phyloP scores from a whole-genome alignment of 208 protist genomes.

The Wallacemonas collosoma region DNA sequence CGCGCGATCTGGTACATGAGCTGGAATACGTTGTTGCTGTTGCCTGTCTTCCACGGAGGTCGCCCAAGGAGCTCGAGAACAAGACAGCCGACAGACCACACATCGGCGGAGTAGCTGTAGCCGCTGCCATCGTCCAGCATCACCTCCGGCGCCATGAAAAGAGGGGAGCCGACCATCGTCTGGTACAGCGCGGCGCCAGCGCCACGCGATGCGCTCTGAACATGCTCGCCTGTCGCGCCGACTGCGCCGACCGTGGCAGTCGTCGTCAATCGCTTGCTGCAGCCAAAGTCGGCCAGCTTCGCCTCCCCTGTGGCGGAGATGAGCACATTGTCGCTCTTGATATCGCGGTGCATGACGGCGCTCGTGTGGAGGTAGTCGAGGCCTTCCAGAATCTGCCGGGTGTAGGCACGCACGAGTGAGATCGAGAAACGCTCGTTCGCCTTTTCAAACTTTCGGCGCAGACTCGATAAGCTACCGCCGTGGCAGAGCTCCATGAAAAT shows the following conservation, averaged over 20 bases:
- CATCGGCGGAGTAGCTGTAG: slow-evolving; percentile 78
- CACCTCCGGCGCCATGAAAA: slow-evolving; percentile 93
- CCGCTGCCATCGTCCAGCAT: slow-evolving; percentile 50
- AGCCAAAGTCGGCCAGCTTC: slow-evolving; percentile 96
- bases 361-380: slow-evolving; percentile 84
- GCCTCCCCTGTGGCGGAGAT: slow-evolving; percentile 85
- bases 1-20: slow-evolving; percentile 81
- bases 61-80: slow-evolving; percentile 87
- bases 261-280: slow-evolving; percentile 78
- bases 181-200: slow-evolving; percentile 52
- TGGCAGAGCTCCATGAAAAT: slow-evolving; percentile 92
- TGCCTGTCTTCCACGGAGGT: slow-evolving; percentile 59
- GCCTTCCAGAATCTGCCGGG: slow-evolving; percentile 87
- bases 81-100: slow-evolving; percentile 90
- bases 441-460: slow-evolving; percentile 73
- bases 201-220: neutral
- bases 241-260: slow-evolving; percentile 4
- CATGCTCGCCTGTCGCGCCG: neutral
- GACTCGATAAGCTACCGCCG: slow-evolving; percentile 63
- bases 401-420: slow-evolving; percentile 79
- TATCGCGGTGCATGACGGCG: slow-evolving; percentile 86
- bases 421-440: slow-evolving; percentile 73
- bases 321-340: slow-evolving; percentile 93
- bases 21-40: slow-evolving; percentile 70
- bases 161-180: slow-evolving; percentile 81